Evolutionary conservation across 139 green algal species (phyloP).

Genomic region (Chlamydomonas eustigma): DNA sequence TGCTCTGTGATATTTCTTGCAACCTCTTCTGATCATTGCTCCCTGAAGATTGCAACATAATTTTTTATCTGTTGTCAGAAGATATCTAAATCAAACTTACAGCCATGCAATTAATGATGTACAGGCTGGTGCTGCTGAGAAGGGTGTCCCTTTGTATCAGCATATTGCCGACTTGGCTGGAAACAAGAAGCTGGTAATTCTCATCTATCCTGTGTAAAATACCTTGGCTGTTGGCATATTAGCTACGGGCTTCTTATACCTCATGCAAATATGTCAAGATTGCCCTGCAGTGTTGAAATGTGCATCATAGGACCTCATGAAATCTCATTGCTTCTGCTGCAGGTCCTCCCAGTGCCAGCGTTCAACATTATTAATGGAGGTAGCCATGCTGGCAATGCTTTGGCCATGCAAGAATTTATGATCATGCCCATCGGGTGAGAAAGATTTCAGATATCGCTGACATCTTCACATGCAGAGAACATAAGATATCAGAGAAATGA

Average conservation of each 20-base stretch:
- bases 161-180: conserved; percentile 91
- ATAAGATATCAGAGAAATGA: too few species aligned
- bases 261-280: too few species aligned
- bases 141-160: conserved; percentile 93
- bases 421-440: conserved; percentile 89
- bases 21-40: too few species aligned
- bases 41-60: too few species aligned
- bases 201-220: background rate
- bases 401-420: conserved; percentile 99
- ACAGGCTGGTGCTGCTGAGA: conserved; percentile 89
- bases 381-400: conserved; percentile 93
- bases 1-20: too few species aligned
- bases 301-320: background rate
- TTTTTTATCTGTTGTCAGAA: too few species aligned
- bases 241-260: background rate
- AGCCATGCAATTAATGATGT: background rate
- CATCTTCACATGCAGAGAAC: too few species aligned
- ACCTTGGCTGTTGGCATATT: background rate
- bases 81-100: too few species aligned
- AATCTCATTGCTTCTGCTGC: background rate
- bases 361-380: conserved; percentile 99
- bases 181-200: conserved; percentile 84
- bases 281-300: too few species aligned
- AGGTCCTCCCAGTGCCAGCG: conserved; percentile 90
- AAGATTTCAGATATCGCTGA: too few species aligned